Percentiles rank a stretch among this genome's conserved stretches.
These are phyloP conservation scores for Aspergillus melleus DNA, from an alignment of 2,329 filamentous ascomycete species.

Conservation along the genomic window DNA sequence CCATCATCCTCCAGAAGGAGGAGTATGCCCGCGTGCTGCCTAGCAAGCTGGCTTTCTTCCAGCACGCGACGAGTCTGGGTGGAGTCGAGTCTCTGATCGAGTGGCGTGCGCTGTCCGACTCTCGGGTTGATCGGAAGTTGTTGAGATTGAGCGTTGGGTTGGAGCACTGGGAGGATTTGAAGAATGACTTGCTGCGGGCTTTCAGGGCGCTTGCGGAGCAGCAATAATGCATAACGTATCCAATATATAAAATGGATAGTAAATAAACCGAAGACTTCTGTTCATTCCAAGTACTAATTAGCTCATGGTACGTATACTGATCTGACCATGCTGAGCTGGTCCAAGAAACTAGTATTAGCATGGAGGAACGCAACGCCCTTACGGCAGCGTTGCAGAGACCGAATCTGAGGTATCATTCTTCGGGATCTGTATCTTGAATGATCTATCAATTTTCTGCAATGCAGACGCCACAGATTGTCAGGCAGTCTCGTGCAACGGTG, in stretches of 20 bases:
- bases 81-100: constrained; percentile 95
- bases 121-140: constrained; percentile 67
- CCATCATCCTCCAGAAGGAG: constrained; percentile 63
- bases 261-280: too few species aligned
- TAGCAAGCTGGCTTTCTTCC: constrained; percentile 76
- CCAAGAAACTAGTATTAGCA: too few species aligned
- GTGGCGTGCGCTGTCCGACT: constrained; percentile 88
- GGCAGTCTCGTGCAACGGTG: neutral
- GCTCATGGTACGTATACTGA: too few species aligned
- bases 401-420: too few species aligned
- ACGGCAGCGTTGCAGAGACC: too few species aligned
- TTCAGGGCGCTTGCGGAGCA: constrained; percentile 46
- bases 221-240: neutral
- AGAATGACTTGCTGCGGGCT: constrained; percentile 68
- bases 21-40: constrained; percentile 68
- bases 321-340: too few species aligned
- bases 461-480: neutral
- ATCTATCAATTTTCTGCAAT: neutral
- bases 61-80: constrained; percentile 90
- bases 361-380: too few species aligned
- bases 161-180: constrained; percentile 81
- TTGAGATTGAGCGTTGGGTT: constrained; percentile 82
- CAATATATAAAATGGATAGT: too few species aligned
- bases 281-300: too few species aligned
- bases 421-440: too few species aligned